A percentile compares a stretch with the other conserved stretches of the same genome.
Conservation (phyloP, 75 land plant genomes). For the Pinus tabuliformis region DNA sequence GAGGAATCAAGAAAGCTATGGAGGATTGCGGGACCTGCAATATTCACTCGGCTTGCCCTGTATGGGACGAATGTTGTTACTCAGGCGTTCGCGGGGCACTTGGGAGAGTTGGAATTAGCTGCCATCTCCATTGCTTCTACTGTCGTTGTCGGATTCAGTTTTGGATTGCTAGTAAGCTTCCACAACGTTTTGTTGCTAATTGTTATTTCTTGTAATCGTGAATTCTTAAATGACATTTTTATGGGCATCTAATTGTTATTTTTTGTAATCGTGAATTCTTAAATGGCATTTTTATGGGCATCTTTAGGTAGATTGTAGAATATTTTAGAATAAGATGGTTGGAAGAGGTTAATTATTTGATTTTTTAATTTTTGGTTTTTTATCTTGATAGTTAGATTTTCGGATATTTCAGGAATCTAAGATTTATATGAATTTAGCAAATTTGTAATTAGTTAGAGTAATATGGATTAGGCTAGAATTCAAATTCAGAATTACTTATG, state of each 20-base stretch:
- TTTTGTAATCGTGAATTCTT: background rate
- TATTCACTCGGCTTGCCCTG: conserved; percentile 4
- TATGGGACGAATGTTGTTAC: conserved; percentile 18
- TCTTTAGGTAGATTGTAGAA: no score
- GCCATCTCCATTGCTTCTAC: conserved; percentile 12
- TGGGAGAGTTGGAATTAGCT: conserved; percentile 16
- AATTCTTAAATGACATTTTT: no score
- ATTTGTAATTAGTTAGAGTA: no score
- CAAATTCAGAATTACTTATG: no score
- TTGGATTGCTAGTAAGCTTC: conserved; percentile 16
- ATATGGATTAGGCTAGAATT: no score
- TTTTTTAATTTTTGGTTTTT: no score
- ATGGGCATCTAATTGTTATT: background rate
- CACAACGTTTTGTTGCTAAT: background rate
- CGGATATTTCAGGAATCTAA: no score
- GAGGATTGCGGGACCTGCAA: conserved; percentile 2
- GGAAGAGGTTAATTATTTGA: no score
- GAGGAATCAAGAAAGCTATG: conserved; percentile 6
- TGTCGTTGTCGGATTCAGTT: conserved; percentile 14
- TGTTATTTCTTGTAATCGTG: background rate
- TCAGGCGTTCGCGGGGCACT: conserved; percentile 18
- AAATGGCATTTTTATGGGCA: no score
- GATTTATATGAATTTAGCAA: no score
- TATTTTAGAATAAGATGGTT: no score
- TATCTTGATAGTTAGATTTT: no score